Percentiles rank a stretch among this genome's conserved stretches.
Evolutionary conservation across 352 stramenopile species (phyloP).

Genomic region (Peronospora farinosa): DNA sequence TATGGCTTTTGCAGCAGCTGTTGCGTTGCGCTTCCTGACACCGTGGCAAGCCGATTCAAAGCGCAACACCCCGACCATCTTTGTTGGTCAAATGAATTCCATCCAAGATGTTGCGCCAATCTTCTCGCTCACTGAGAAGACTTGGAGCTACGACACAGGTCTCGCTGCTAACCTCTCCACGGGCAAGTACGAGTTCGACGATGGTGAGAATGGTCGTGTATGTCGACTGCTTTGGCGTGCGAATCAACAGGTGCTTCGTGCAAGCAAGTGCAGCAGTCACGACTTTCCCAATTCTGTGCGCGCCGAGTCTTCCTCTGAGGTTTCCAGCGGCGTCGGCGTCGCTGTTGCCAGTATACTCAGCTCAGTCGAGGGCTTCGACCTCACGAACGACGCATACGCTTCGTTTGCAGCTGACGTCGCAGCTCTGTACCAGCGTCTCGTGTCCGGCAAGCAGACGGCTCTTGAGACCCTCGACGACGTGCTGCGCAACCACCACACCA

Average conservation of each 20-base stretch:
- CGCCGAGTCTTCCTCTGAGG: conserved; percentile 28
- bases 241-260: conserved; percentile 23
- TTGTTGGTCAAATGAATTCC: conserved; percentile 49
- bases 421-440: conserved; percentile 17
- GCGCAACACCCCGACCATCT: too few species aligned
- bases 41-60: too few species aligned
- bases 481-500: conserved; percentile 33
- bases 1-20: conserved; percentile 49
- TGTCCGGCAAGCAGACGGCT: conserved; percentile 26
- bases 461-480: conserved; percentile 35
- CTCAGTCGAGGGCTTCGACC: conserved; percentile 37
- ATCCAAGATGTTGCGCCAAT: conserved; percentile 34
- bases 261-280: conserved; percentile 36
- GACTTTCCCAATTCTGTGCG: conserved; percentile 28
- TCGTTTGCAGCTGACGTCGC: conserved; percentile 46
- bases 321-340: conserved; percentile 33
- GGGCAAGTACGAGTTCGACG: conserved; percentile 59
- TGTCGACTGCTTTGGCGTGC: conserved; percentile 22
- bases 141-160: conserved; percentile 40
- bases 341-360: conserved; percentile 37
- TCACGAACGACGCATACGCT: conserved; percentile 28
- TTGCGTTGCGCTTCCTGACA: conserved; percentile 48
- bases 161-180: conserved; percentile 42
- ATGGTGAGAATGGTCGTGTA: conserved; percentile 41
- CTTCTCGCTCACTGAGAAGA: conserved; percentile 34